Evolutionary conservation across 2,329 filamentous ascomycete genomes (phyloP), one percentile per base, ranked within the genome.

Genomic region (Ophiostoma ulmi): DNA sequence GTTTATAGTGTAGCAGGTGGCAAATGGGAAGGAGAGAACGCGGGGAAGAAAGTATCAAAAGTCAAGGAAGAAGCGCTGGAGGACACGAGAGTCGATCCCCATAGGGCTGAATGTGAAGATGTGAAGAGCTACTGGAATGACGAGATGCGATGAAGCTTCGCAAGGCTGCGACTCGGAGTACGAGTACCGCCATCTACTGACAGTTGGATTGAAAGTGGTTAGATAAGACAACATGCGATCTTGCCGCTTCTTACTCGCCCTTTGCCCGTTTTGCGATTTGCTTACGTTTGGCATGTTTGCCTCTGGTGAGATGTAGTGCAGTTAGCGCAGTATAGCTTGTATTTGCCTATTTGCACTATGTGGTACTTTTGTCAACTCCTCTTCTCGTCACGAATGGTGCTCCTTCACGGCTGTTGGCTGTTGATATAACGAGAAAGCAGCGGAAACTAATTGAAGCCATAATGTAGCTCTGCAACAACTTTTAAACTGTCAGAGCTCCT

Each of bases 201-300:
- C 14, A 1, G 31, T 31, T 31, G 31, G 31, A 8, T 61, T 36
- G 20, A 14, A 35, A 4, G 41, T 52, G 35, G 20, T 2, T 68
- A n/a, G 44, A 36, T 68, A 22, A 58, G 52, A 26, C 4, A 26
- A 13, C 52, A 58, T 58, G 52, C 52, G 52, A 58, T 58, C 44
- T 58, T 58, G 22, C 22, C 52, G 52, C 52, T 58, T 58, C 48
- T 58, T 58, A 58, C 52, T 58, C 52, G 22, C 52, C 52, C 17
- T 55, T 26, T 58, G 52, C 52, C 52, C 52, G 22, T 58, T 58
- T 58, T 4, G 52, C 52, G 31, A 64, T 36, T n/a, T 38, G 61
- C 35, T 64, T 64, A 14, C 69, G 39, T 31, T 36, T 58, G 63
- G 26, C 69, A 13, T 66, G 31, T 39, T 61, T 20, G 35, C 31